Percentiles rank a stretch among this genome's conserved stretches.
Evolutionary conservation across 2,329 filamentous ascomycete species (phyloP).

Genomic region (Colletotrichum lindemuthianum): DNA sequence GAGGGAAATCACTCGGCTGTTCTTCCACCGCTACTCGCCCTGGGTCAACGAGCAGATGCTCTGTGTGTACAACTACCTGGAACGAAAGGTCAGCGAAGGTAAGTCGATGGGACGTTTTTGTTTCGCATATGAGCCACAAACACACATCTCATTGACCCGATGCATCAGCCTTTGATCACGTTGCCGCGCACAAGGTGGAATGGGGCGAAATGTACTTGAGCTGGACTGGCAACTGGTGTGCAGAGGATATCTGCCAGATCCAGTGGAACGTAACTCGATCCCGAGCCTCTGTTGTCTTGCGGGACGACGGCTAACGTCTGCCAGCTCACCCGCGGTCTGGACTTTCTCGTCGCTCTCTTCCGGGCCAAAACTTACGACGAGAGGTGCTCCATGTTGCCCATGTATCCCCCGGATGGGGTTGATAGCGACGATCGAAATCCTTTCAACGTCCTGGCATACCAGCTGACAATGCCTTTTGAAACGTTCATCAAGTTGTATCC

Average conservation of each 20-base stretch:
- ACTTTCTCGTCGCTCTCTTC: neutral
- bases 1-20: neutral
- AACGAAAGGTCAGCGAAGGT: conserved; percentile 1
- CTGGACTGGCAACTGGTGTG: neutral
- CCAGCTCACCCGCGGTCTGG: neutral
- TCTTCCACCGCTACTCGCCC: conserved; percentile 10
- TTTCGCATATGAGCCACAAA: neutral
- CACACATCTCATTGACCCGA: neutral
- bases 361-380: neutral
- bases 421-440: no score
- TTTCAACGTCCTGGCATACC: no score
- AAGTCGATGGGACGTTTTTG: neutral
- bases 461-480: no score
- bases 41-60: conserved; percentile 17
- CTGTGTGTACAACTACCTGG: conserved; percentile 1
- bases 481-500: no score
- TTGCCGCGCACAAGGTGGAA: conserved; percentile 18
- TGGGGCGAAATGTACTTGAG: neutral
- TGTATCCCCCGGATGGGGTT: neutral
- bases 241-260: neutral
- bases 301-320: neutral
- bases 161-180: conserved; percentile 1
- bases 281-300: neutral
- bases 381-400: neutral
- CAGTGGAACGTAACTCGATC: neutral